Percentiles rank a stretch among this genome's conserved stretches.
Conservation (phyloP, 106 monocot genomes). For the Amphibolis antarctica region DNA sequence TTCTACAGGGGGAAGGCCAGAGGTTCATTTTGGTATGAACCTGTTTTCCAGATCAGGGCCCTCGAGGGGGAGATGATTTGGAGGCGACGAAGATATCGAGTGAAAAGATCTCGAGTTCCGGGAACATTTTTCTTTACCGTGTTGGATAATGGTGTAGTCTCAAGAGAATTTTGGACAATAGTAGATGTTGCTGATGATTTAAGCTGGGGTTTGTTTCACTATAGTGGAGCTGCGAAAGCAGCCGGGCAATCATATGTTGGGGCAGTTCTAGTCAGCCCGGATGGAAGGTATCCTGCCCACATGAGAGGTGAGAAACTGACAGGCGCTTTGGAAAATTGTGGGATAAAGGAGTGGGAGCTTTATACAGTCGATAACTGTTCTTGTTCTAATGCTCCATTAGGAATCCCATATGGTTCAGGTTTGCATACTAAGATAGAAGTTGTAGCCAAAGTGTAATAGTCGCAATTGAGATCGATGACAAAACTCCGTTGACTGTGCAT, state of each 20-base stretch:
- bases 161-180: constrained; percentile 87
- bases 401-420: constrained; percentile 63
- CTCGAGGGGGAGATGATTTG: constrained; percentile 57
- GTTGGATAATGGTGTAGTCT: constrained; percentile 77
- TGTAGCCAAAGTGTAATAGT: too few relatives aligned
- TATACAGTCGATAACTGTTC: constrained; percentile 61
- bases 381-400: constrained; percentile 43
- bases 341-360: constrained; percentile 85
- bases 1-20: constrained; percentile 80
- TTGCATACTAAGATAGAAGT: constrained; percentile 37
- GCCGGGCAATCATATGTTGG: constrained; percentile 79
- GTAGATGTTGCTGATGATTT: constrained; percentile 73
- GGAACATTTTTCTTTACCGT: constrained; percentile 84
- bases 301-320: constrained; percentile 28
- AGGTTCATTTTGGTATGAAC: constrained; percentile 87
- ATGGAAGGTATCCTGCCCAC: constrained; percentile 53
- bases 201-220: constrained; percentile 92
- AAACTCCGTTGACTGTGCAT: too few relatives aligned
- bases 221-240: constrained; percentile 64
- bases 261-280: constrained; percentile 85
- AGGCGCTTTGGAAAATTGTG: constrained; percentile 58
- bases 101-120: constrained; percentile 43
- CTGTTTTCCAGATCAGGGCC: constrained; percentile 76
- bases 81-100: constrained; percentile 65
- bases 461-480: too few relatives aligned